Evolutionary conservation across 257 asterid genomes (phyloP).

Genomic region (Gynochthodes officinalis): DNA sequence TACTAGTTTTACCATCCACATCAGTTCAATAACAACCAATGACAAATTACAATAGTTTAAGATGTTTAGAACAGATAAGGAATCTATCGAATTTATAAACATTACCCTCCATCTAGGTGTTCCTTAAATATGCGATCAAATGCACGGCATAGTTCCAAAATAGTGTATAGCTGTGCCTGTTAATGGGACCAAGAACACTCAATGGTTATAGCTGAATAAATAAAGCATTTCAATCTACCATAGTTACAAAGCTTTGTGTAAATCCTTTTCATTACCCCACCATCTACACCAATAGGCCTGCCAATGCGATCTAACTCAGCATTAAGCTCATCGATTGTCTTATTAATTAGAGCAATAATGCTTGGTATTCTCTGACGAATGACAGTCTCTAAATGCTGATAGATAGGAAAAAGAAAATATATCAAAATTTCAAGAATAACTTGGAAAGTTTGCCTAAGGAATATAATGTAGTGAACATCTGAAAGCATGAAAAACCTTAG

Average conservation of each 20-base stretch:
- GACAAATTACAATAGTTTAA: neutral
- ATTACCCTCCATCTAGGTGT: conserved; percentile 96
- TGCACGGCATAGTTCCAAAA: conserved; percentile 96
- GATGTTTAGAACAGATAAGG: neutral
- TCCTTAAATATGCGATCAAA: conserved; percentile 86
- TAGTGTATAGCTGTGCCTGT: conserved; percentile 91
- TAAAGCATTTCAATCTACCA: neutral
- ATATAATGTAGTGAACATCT: conserved; percentile 16
- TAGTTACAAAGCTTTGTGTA: conserved; percentile 5
- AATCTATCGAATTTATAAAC: conserved; percentile 18
- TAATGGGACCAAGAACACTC: conserved; percentile 21
- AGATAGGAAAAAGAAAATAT: neutral
- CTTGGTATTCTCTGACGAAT: conserved; percentile 94
- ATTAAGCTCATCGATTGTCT: conserved; percentile 88
- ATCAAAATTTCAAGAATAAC: neutral
- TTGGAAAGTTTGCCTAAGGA: conserved; percentile 7
- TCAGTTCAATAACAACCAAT: neutral
- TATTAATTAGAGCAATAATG: conserved; percentile 83
- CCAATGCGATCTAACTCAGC: conserved; percentile 96
- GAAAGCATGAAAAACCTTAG: conserved; percentile 43
- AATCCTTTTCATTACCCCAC: conserved; percentile 70
- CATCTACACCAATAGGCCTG: conserved; percentile 83
- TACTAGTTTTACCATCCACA: neutral
- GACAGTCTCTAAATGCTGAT: conserved; percentile 88
- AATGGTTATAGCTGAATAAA: conserved; percentile 14